Conservation (phyloP, 768 basidiomycete genomes). For the Boletus reticulatus region DNA sequence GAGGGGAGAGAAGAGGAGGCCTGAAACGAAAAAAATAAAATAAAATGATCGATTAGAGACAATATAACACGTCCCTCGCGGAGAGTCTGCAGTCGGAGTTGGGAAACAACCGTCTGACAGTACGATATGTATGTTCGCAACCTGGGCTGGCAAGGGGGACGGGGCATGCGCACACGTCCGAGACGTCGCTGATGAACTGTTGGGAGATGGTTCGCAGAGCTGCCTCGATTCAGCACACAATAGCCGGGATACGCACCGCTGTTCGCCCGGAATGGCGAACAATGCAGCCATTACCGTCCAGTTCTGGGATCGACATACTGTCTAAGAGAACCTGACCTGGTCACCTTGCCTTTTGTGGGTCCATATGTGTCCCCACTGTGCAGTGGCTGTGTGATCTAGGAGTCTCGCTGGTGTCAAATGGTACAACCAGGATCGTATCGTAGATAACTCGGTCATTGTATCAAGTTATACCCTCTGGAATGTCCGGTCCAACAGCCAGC, state of each 20-base stretch:
- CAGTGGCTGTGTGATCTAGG: constrained; percentile 36
- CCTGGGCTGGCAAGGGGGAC: background rate
- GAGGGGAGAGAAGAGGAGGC: constrained; percentile 17
- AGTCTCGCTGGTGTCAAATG: background rate
- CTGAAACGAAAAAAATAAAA: constrained; percentile 31
- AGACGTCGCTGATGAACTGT: no score
- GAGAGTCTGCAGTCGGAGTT: constrained; percentile 33
- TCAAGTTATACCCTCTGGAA: no score
- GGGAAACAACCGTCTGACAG: constrained; percentile 20
- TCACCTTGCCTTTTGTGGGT: constrained; percentile 35
- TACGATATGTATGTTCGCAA: background rate
- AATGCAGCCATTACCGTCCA: constrained; percentile 17
- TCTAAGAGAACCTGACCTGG: background rate
- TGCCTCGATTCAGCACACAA: constrained; percentile 26
- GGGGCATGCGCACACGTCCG: background rate
- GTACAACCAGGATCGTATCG: background rate
- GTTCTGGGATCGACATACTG: constrained; percentile 17
- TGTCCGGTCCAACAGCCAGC: no score
- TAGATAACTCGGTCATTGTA: background rate
- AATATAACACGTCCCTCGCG: constrained; percentile 27
- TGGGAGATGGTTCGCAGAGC: constrained; percentile 2
- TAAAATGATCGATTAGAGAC: constrained; percentile 22
- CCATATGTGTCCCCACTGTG: constrained; percentile 38
- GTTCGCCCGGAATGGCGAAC: constrained; percentile 26
- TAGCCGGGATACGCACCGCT: constrained; percentile 21